A percentile compares a stretch with the other conserved stretches of the same genome.
phyloP scores from a whole-genome alignment of 2,329 filamentous ascomycete genomes.

The Aspergillus japonicus region DNA sequence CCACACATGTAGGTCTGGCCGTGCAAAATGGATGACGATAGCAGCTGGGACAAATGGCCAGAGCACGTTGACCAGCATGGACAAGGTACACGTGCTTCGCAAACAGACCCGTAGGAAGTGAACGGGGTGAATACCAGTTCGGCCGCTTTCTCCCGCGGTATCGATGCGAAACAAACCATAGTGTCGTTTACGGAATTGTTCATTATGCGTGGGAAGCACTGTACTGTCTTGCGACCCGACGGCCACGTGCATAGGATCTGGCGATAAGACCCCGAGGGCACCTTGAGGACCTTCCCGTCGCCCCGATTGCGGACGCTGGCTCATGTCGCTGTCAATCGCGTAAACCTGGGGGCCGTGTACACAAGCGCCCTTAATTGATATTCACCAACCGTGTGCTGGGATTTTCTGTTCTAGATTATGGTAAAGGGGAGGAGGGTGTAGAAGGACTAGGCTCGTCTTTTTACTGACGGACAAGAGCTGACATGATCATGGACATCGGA shows the following conservation, averaged over 20 bases:
- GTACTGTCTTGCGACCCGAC: constrained; percentile 13
- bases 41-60: constrained; percentile 75
- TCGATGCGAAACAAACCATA: constrained; percentile 35
- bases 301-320: constrained; percentile 3
- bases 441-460: not conserved
- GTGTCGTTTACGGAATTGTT: constrained; percentile 18
- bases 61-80: constrained; percentile 65
- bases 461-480: not conserved
- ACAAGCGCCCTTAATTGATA: not conserved
- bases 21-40: constrained; percentile 62
- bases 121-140: constrained; percentile 62
- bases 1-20: constrained; percentile 58
- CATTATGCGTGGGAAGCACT: constrained; percentile 29
- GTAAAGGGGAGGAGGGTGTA: not conserved
- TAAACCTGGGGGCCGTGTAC: not conserved
- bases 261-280: constrained; percentile 7
- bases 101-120: constrained; percentile 65
- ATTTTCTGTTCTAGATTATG: not conserved
- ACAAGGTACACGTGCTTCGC: constrained; percentile 62
- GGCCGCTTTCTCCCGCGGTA: constrained; percentile 64
- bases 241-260: constrained; percentile 16
- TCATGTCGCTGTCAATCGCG: not conserved
- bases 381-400: not conserved
- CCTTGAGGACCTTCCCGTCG: constrained; percentile 9
- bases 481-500: not conserved